phyloP scores from a whole-genome alignment of 73 alveolate genomes.

The Paramecium sonneborni region DNA sequence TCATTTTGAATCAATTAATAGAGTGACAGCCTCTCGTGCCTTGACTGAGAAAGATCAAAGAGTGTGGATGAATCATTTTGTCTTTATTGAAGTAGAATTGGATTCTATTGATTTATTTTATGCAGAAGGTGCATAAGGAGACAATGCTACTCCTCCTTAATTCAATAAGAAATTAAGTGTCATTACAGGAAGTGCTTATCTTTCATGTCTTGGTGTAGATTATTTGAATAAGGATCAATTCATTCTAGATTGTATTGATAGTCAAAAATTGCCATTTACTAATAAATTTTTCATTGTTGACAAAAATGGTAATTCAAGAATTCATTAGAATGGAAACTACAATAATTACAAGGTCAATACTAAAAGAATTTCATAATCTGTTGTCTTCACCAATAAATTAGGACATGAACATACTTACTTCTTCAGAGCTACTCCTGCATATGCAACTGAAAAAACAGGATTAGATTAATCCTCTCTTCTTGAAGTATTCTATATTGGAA shows the following conservation, averaged over 20 bases:
- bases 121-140: constrained; percentile 10
- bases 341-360: not conserved
- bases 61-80: constrained; percentile 52
- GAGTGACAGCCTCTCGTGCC: constrained; percentile 31
- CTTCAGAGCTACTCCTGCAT: constrained; percentile 34
- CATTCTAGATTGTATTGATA: constrained; percentile 24
- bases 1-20: not conserved
- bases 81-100: constrained; percentile 13
- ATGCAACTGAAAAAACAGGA: constrained; percentile 26
- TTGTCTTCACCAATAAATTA: not conserved
- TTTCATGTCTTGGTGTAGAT: not conserved
- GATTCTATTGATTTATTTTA: constrained; percentile 34
- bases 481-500: not conserved
- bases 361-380: not conserved
- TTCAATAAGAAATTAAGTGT: not conserved
- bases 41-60: not conserved
- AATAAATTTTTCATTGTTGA: not conserved
- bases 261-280: not conserved
- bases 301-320: not conserved
- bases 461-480: constrained; percentile 3
- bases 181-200: not conserved
- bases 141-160: not conserved
- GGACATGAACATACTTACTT: constrained; percentile 27
- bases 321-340: not conserved
- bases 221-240: not conserved